These are phyloP conservation scores for Ogataea pini DNA, from an alignment of 805 yeast genomes.

Conservation along the genomic window DNA sequence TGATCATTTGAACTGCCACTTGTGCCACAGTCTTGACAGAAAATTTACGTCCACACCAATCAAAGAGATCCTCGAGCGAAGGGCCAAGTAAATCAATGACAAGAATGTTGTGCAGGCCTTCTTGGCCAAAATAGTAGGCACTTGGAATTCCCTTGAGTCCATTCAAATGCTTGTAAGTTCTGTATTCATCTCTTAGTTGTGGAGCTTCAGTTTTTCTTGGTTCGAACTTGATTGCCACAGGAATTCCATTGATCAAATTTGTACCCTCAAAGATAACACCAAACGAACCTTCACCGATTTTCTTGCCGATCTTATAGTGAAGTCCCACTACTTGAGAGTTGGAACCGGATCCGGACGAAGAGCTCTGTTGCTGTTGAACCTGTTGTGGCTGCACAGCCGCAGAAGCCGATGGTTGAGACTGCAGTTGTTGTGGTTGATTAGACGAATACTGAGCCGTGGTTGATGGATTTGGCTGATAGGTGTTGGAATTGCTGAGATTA, in stretches of 20 bases:
- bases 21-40: slow-evolving; percentile 86
- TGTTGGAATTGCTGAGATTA: slow-evolving; percentile 24
- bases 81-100: slow-evolving; percentile 96
- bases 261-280: slow-evolving; percentile 97
- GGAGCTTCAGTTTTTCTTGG: slow-evolving; percentile 98
- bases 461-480: slow-evolving; percentile 28
- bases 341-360: slow-evolving; percentile 29
- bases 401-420: slow-evolving; percentile 14
- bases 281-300: slow-evolving; percentile 98
- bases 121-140: slow-evolving; percentile 98
- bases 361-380: slow-evolving; percentile 13
- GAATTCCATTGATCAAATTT: slow-evolving; percentile 85
- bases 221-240: slow-evolving; percentile 95
- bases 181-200: slow-evolving; percentile 92
- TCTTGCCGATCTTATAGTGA: slow-evolving; percentile 95
- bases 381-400: slow-evolving; percentile 17
- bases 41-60: slow-evolving; percentile 96
- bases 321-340: slow-evolving; percentile 79
- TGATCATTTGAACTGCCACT: slow-evolving; percentile 93
- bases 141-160: slow-evolving; percentile 87
- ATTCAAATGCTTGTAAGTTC: slow-evolving; percentile 86
- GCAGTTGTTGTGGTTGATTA: slow-evolving; percentile 22
- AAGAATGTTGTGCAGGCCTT: slow-evolving; percentile 92
- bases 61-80: slow-evolving; percentile 91
- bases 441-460: slow-evolving; percentile 33